A percentile compares a stretch with the other conserved stretches of the same genome.
These are phyloP conservation scores for Torrubiellomyces zombiae DNA, from an alignment of 2,329 filamentous ascomycete species.

Conservation along the genomic window DNA sequence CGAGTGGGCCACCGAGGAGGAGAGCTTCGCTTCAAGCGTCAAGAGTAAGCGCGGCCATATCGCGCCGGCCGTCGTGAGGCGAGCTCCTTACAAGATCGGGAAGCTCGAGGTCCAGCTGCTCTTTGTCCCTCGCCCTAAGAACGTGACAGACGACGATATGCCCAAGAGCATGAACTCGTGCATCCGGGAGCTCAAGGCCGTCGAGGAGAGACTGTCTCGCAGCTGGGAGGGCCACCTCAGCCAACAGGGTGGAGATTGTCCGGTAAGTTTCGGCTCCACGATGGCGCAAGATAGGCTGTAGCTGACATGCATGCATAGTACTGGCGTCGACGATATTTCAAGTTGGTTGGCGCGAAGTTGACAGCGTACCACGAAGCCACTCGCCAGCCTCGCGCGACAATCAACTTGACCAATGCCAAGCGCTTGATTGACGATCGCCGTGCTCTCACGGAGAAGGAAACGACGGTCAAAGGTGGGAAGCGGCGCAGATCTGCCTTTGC, in stretches of 20 bases:
- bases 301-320: too few relatives aligned
- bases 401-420: conserved; percentile 85
- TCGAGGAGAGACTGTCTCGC: conserved; percentile 61
- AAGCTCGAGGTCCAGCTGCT: conserved; percentile 88
- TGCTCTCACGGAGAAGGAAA: conserved; percentile 69
- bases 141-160: conserved; percentile 82
- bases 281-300: too few relatives aligned
- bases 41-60: conserved; percentile 78
- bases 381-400: conserved; percentile 85
- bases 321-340: conserved; percentile 97
- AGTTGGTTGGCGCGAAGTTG: conserved; percentile 74
- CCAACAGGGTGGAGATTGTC: conserved; percentile 94
- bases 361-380: conserved; percentile 95
- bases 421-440: conserved; percentile 87
- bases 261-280: conserved; percentile 59
- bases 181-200: conserved; percentile 81
- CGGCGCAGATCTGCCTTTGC: conserved; percentile 90
- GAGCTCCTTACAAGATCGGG: conserved; percentile 90
- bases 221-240: conserved; percentile 81
- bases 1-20: conserved; percentile 89
- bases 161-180: conserved; percentile 98
- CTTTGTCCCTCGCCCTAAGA: conserved; percentile 85
- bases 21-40: conserved; percentile 62
- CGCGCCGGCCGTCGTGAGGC: conserved; percentile 51
- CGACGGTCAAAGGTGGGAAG: conserved; percentile 55